Conservation (phyloP, 2,329 filamentous ascomycete genomes). For the Corynespora cassiicola region DNA sequence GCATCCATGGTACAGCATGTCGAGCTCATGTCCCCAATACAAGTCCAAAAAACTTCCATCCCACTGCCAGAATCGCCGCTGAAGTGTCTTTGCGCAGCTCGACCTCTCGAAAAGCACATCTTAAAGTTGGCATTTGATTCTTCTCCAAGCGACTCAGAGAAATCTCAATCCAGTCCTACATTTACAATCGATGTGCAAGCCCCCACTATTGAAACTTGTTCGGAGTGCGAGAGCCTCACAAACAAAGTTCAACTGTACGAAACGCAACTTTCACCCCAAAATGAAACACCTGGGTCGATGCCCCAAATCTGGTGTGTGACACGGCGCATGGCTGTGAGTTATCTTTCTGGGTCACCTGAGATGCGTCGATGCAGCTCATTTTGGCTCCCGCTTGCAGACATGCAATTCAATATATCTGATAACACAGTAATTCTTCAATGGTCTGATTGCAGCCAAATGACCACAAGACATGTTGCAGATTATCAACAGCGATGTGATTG, state of each 20-base stretch:
- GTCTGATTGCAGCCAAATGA: conserved; percentile 33
- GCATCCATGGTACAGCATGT: conserved; percentile 5
- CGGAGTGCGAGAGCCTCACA: conserved; percentile 16
- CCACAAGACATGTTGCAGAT: conserved; percentile 11
- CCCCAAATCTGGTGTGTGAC: conserved; percentile 18
- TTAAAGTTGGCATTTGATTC: conserved; percentile 15
- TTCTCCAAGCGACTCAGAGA: not conserved
- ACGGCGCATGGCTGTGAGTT: conserved; percentile 18
- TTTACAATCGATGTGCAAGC: not conserved
- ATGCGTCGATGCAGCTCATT: conserved; percentile 20
- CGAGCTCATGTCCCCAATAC: conserved; percentile 8
- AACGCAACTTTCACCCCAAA: too few relatives aligned
- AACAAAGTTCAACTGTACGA: conserved; percentile 22
- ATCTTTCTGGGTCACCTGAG: conserved; percentile 7
- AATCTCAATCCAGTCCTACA: not conserved
- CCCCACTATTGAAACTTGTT: conserved; percentile 10
- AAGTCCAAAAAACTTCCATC: conserved; percentile 12
- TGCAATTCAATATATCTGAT: conserved; percentile 6
- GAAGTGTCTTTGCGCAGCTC: conserved; percentile 15
- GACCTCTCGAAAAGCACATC: conserved; percentile 19
- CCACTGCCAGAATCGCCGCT: too few relatives aligned
- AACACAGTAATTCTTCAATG: conserved; percentile 17
- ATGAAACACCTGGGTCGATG: too few relatives aligned
- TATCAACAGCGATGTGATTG: conserved; percentile 23
- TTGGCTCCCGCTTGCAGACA: conserved; percentile 27